Conservation (phyloP, 225 moss, liverwort and hornwort species). For the Pleurozium schreberi region DNA sequence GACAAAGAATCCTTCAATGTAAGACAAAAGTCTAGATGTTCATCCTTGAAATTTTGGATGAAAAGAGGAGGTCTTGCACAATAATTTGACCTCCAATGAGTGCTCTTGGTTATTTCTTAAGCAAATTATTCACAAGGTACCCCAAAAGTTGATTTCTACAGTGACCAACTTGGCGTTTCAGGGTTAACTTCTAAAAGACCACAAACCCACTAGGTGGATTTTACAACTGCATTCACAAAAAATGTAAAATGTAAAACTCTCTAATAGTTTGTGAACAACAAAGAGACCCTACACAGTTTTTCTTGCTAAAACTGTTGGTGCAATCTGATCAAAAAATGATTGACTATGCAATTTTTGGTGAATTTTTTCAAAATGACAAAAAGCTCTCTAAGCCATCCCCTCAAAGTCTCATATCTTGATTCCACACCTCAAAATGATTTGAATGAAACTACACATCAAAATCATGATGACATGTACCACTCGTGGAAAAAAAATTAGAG, state of each 20-base stretch:
- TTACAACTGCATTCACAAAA: too few relatives aligned
- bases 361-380: not conserved
- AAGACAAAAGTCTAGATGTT: not conserved
- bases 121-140: rapidly evolving
- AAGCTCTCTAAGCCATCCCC: not conserved
- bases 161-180: too few relatives aligned
- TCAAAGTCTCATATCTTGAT: not conserved
- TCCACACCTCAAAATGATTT: not conserved
- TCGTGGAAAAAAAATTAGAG: not conserved
- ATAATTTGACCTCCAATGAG: not conserved
- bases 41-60: not conserved
- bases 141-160: too few relatives aligned
- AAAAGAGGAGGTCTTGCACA: not conserved
- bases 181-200: too few relatives aligned
- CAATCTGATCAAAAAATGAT: too few relatives aligned
- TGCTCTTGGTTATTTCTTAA: not conserved
- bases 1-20: not conserved
- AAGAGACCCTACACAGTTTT: too few relatives aligned
- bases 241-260: too few relatives aligned
- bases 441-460: not conserved
- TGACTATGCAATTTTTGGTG: too few relatives aligned
- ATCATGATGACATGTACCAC: not conserved
- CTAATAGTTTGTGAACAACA: too few relatives aligned
- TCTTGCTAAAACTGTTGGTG: too few relatives aligned
- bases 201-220: too few relatives aligned